Conservation (phyloP, 2,329 filamentous ascomycete species). For the Exophiala viscosa region DNA sequence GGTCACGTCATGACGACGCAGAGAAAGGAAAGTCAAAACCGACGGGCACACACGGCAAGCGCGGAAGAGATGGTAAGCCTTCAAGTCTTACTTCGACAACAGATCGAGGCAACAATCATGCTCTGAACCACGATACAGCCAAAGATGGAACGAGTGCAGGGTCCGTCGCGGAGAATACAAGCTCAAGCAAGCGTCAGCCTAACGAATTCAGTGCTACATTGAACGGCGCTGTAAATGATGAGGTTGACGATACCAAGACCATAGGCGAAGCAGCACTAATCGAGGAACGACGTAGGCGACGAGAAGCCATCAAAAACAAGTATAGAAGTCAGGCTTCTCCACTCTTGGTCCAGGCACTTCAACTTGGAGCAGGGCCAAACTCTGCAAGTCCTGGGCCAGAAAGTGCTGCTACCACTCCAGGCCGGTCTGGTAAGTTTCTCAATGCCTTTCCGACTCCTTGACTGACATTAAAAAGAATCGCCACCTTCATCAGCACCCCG, state of each 20-base stretch:
- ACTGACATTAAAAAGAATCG: conserved; percentile 32
- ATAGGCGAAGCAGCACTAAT: conserved; percentile 79
- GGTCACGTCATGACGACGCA: conserved; percentile 19
- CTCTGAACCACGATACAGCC: background rate
- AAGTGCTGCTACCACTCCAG: conserved; percentile 27
- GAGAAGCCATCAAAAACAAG: conserved; percentile 81
- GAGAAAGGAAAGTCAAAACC: conserved; percentile 34
- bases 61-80: conserved; percentile 32
- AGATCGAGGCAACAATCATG: background rate
- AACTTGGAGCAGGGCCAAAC: conserved; percentile 57
- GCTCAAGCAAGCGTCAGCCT: background rate
- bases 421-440: conserved; percentile 38
- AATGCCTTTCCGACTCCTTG: conserved; percentile 38
- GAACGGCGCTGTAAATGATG: conserved; percentile 27
- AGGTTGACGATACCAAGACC: conserved; percentile 51
- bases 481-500: conserved; percentile 45
- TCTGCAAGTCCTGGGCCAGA: conserved; percentile 50
- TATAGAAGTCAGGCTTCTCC: conserved; percentile 68
- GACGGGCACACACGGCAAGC: conserved; percentile 50
- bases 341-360: conserved; percentile 70
- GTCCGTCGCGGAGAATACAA: background rate
- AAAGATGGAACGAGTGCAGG: conserved; percentile 15
- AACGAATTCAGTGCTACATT: conserved; percentile 11
- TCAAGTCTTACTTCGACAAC: background rate
- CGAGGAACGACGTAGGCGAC: conserved; percentile 76